Conservation (phyloP, 345 rosid species). For the Salix suchowensis region DNA sequence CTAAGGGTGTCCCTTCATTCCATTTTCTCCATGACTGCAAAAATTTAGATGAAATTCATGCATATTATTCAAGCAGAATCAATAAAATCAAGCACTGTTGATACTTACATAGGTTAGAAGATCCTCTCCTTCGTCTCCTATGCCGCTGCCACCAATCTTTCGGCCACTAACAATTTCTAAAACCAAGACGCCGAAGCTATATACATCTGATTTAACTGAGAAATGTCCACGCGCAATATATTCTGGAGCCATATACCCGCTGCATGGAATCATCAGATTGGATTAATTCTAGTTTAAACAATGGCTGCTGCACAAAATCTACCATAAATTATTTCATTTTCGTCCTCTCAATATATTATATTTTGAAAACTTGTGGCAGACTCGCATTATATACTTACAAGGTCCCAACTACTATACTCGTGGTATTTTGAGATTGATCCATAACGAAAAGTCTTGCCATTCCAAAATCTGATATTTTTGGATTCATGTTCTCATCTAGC, state of each 20-base stretch:
- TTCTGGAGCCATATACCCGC: conserved; percentile 31
- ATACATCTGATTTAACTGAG: conserved; percentile 6
- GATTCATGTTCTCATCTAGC: conserved; percentile 26
- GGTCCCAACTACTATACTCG: conserved; percentile 36
- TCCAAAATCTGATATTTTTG: conserved; percentile 45
- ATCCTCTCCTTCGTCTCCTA: not conserved
- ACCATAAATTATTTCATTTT: too few relatives aligned
- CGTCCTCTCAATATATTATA: too few relatives aligned
- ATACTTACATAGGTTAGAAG: conserved; percentile 20
- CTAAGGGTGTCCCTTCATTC: conserved; percentile 14
- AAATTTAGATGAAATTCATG: not conserved
- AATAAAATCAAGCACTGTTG: not conserved
- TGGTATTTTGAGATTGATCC: conserved; percentile 34
- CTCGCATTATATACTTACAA: conserved; percentile 14
- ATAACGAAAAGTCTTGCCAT: conserved; percentile 36
- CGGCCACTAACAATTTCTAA: conserved; percentile 22
- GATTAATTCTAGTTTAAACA: not conserved
- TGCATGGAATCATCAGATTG: not conserved
- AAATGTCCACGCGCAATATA: conserved; percentile 11
- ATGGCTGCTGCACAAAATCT: too few relatives aligned
- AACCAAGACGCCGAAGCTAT: conserved; percentile 23
- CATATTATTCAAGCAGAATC: not conserved
- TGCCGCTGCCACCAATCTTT: not conserved
- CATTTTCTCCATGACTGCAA: conserved; percentile 28
- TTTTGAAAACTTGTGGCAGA: not conserved